Percentiles rank a stretch among this genome's conserved stretches.
phyloP scores from a whole-genome alignment of 805 yeast genomes.

The Starmerella etchellsii region DNA sequence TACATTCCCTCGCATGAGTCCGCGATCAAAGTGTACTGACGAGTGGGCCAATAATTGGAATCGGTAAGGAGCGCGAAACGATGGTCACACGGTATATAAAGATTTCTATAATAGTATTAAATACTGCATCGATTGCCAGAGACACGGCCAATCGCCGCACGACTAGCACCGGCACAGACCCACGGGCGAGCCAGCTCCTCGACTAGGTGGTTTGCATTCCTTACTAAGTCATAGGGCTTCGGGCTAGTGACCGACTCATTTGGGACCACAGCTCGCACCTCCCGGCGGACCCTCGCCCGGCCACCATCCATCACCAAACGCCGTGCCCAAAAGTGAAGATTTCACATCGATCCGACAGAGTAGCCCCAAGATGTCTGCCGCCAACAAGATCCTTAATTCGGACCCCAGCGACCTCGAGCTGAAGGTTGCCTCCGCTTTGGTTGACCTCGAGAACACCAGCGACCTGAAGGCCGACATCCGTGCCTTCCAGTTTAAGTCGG shows the following conservation, averaged over 20 bases:
- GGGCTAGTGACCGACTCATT: conserved; percentile 1
- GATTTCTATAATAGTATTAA: no score
- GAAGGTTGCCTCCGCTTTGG: conserved; percentile 97
- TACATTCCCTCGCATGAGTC: no score
- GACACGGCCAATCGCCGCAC: no score
- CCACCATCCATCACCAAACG: conserved; percentile 1
- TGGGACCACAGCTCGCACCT: background rate
- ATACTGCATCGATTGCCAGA: no score
- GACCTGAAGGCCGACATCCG: conserved; percentile 97
- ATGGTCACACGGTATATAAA: no score
- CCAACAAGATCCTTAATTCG: conserved; percentile 85
- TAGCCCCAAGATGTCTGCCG: conserved; percentile 72
- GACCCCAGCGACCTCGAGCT: conserved; percentile 98
- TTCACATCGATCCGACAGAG: conserved; percentile 14
- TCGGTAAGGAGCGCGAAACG: no score
- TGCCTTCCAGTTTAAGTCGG: conserved; percentile 96
- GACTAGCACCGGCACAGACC: no score
- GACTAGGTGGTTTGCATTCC: background rate
- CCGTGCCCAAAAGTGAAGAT: conserved; percentile 10
- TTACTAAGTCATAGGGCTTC: background rate
- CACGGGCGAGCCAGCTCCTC: no score
- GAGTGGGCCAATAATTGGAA: no score
- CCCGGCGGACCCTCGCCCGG: conserved; percentile 1
- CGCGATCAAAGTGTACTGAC: no score
- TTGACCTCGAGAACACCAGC: conserved; percentile 85